These are phyloP conservation scores for Naganishia vaughanmartiniae DNA, from an alignment of 768 basidiomycete genomes.

Conservation along the genomic window DNA sequence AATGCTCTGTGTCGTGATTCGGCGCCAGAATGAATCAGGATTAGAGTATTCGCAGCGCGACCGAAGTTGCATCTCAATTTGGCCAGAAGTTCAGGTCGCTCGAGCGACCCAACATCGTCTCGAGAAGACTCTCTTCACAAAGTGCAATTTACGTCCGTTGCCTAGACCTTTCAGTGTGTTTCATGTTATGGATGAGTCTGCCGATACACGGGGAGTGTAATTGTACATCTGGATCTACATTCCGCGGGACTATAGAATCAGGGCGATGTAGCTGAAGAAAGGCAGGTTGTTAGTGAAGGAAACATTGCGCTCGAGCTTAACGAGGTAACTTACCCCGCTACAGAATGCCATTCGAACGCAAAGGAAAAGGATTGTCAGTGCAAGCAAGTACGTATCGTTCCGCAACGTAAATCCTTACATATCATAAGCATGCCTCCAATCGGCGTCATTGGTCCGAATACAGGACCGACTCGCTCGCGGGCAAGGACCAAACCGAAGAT, in stretches of 20 bases:
- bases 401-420: not conserved
- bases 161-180: too few relatives aligned
- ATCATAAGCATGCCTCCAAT: constrained; percentile 49
- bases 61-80: not conserved
- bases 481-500: constrained; percentile 48
- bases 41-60: not conserved
- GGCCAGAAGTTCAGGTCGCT: too few relatives aligned
- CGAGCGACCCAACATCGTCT: too few relatives aligned
- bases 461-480: constrained; percentile 40
- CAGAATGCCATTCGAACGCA: too few relatives aligned
- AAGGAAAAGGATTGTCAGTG: too few relatives aligned
- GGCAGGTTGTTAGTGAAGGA: not conserved
- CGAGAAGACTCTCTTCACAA: too few relatives aligned
- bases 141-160: too few relatives aligned
- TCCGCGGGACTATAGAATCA: not conserved
- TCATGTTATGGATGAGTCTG: too few relatives aligned
- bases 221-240: not conserved
- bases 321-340: constrained; percentile 43
- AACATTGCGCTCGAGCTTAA: not conserved
- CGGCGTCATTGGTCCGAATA: constrained; percentile 47
- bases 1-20: not conserved
- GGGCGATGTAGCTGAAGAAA: constrained; percentile 6
- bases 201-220: too few relatives aligned
- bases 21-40: not conserved
- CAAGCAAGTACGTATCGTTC: too few relatives aligned